phyloP scores from a whole-genome alignment of 441 rosid species.

The Dalechampia spathulata region DNA sequence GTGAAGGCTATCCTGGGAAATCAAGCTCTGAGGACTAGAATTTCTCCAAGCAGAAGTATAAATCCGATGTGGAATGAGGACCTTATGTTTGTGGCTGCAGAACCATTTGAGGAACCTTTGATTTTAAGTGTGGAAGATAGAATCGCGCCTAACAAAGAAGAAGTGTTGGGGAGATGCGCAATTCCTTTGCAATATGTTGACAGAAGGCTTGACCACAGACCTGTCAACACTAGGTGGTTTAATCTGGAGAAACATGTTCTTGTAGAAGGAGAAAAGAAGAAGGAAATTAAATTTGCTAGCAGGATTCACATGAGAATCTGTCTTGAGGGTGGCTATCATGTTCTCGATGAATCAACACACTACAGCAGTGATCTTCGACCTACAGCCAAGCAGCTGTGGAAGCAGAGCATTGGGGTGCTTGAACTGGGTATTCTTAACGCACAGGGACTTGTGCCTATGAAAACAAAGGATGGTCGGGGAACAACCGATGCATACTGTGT shows the following conservation, averaged over 20 bases:
- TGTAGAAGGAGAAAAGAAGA: slow-evolving; percentile 75
- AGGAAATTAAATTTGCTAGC: slow-evolving; percentile 78
- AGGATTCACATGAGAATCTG: slow-evolving; percentile 85
- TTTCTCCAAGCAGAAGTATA: slow-evolving; percentile 51
- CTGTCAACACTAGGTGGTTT: slow-evolving; percentile 68
- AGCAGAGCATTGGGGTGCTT: slow-evolving; percentile 71
- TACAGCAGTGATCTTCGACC: slow-evolving; percentile 96
- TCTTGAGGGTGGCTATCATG: slow-evolving; percentile 96
- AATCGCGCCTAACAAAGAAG: slow-evolving; percentile 86
- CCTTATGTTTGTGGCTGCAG: slow-evolving; percentile 92
- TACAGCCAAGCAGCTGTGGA: slow-evolving; percentile 91
- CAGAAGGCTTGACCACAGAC: slow-evolving; percentile 69
- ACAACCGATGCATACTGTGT: slow-evolving; percentile 96
- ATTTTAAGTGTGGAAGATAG: slow-evolving; percentile 79
- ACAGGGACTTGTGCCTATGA: slow-evolving; percentile 84
- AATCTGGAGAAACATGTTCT: slow-evolving; percentile 73
- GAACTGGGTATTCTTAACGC: slow-evolving; percentile 83
- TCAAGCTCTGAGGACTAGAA: slow-evolving; percentile 58
- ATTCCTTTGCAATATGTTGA: slow-evolving; percentile 54
- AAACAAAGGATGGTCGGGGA: slow-evolving; percentile 80
- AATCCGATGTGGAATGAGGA: slow-evolving; percentile 97
- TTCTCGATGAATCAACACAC: slow-evolving; percentile 90
- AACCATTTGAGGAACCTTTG: slow-evolving; percentile 84
- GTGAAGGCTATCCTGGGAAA: slow-evolving; percentile 68
- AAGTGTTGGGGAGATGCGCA: slow-evolving; percentile 57